Evolutionary conservation across 2,329 filamentous ascomycete species (phyloP).

Genomic region (Fusarium sublunatum): DNA sequence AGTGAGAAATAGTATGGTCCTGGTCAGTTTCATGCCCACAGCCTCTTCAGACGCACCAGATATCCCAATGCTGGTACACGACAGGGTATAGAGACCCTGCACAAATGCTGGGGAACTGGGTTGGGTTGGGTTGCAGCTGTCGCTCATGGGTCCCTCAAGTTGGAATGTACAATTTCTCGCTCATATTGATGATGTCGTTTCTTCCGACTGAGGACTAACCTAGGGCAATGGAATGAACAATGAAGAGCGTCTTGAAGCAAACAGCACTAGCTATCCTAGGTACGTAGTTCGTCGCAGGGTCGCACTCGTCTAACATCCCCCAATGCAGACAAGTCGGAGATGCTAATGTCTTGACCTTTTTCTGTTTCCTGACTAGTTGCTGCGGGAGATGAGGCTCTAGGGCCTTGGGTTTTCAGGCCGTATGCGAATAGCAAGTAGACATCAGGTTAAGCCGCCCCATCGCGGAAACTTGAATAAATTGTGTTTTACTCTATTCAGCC

Average conservation of each 20-base stretch:
- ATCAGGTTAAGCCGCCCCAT: slow-evolving; percentile 20
- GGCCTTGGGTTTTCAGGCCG: slow-evolving; percentile 12
- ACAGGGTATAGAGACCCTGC: neutral
- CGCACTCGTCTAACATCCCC: slow-evolving; percentile 45
- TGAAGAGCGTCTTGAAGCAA: neutral
- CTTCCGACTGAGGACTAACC: neutral
- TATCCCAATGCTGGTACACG: neutral
- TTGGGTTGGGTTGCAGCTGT: slow-evolving; percentile 13
- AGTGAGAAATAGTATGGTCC: slow-evolving; percentile 3
- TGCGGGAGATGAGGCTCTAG: slow-evolving; percentile 40
- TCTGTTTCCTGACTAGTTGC: slow-evolving; percentile 37
- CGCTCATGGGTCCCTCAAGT: slow-evolving; percentile 15
- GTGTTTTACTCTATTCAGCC: too few species aligned
- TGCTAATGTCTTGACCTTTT: slow-evolving; percentile 33
- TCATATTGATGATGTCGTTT: neutral
- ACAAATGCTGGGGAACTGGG: neutral
- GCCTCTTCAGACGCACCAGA: neutral
- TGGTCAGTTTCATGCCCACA: neutral
- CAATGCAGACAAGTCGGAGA: slow-evolving; percentile 37
- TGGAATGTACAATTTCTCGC: slow-evolving; percentile 25
- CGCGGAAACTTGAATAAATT: slow-evolving; percentile 14
- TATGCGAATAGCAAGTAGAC: slow-evolving; percentile 24
- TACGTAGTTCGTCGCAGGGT: slow-evolving; percentile 41
- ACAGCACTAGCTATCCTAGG: neutral
- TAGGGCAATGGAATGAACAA: neutral